These are phyloP conservation scores for Penicillium ochrochloron DNA, from an alignment of 495 filamentous ascomycete genomes.

Conservation along the genomic window DNA sequence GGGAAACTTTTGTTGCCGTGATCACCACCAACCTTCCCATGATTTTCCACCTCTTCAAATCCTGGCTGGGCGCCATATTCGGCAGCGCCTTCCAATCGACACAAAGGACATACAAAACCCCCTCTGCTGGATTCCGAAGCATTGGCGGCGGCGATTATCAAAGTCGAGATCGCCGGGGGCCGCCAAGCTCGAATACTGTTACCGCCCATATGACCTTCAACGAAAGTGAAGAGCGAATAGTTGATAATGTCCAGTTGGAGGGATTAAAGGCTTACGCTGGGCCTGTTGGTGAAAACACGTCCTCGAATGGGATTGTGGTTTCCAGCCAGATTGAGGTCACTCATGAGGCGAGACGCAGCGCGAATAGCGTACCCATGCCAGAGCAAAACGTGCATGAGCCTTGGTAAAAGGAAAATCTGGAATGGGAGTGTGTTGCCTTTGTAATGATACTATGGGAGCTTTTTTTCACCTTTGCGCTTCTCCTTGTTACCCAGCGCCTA, in stretches of 20 bases:
- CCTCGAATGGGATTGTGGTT: background rate
- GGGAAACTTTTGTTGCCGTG: slow-evolving; percentile 57
- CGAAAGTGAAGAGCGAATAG: slow-evolving; percentile 57
- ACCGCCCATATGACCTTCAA: slow-evolving; percentile 51
- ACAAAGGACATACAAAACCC: slow-evolving; percentile 32
- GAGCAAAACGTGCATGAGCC: slow-evolving; percentile 5
- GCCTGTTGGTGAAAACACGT: background rate
- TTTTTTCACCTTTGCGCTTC: background rate
- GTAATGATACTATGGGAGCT: background rate
- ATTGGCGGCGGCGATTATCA: slow-evolving; percentile 34
- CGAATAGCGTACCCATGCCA: background rate
- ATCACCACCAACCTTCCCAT: slow-evolving; percentile 58
- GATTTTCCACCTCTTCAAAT: slow-evolving; percentile 54
- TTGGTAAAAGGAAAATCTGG: background rate
- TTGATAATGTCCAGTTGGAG: background rate
- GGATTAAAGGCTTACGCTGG: background rate
- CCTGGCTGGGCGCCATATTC: slow-evolving; percentile 46
- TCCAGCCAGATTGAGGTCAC: slow-evolving; percentile 1
- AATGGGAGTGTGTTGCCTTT: background rate
- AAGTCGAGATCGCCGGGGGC: slow-evolving; percentile 48
- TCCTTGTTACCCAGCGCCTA: background rate
- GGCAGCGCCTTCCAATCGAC: slow-evolving; percentile 37
- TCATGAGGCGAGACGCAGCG: background rate
- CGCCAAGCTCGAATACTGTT: slow-evolving; percentile 47
- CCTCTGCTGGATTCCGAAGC: slow-evolving; percentile 24